Conservation (phyloP, 2,329 filamentous ascomycete genomes). For the Colletotrichum lini region DNA sequence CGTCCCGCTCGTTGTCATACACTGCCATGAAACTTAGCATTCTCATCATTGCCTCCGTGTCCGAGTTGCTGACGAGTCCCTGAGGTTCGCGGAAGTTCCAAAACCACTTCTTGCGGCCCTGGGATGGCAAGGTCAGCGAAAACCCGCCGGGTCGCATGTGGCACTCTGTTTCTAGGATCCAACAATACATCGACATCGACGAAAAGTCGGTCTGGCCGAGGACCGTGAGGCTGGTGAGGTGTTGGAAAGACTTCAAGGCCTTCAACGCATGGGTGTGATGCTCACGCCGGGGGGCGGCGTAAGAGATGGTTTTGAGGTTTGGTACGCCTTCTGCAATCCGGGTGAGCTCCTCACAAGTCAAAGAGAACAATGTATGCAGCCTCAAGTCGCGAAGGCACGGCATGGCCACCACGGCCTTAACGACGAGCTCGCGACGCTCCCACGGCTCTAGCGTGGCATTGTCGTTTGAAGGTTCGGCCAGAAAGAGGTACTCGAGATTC, state of each 20-base stretch:
- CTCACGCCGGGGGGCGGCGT: neutral
- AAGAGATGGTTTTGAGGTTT: slow-evolving; percentile 16
- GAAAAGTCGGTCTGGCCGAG: slow-evolving; percentile 19
- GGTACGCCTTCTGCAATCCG: neutral
- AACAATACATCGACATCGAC: neutral
- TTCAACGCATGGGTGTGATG: neutral
- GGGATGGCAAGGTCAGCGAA: slow-evolving; percentile 13
- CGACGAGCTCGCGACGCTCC: neutral
- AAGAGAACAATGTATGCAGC: slow-evolving; percentile 15
- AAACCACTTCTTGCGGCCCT: slow-evolving; percentile 1
- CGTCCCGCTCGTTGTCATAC: neutral
- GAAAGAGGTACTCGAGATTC: slow-evolving; percentile 6
- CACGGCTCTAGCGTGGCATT: neutral
- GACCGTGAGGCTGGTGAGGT: slow-evolving; percentile 14
- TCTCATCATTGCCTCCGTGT: neutral
- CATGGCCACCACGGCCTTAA: slow-evolving; percentile 29
- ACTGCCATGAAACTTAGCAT: slow-evolving; percentile 13
- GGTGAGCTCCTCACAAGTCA: neutral
- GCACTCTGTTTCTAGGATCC: slow-evolving; percentile 1
- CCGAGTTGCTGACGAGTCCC: neutral
- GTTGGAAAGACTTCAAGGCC: slow-evolving; percentile 12
- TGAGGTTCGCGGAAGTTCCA: neutral
- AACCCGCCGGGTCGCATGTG: slow-evolving; percentile 19
- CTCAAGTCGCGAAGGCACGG: slow-evolving; percentile 24
- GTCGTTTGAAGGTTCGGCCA: slow-evolving; percentile 6